Base-by-base conservation (phyloP, 2,329 filamentous ascomycete species). In the Leptographium radiaticola region DNA sequence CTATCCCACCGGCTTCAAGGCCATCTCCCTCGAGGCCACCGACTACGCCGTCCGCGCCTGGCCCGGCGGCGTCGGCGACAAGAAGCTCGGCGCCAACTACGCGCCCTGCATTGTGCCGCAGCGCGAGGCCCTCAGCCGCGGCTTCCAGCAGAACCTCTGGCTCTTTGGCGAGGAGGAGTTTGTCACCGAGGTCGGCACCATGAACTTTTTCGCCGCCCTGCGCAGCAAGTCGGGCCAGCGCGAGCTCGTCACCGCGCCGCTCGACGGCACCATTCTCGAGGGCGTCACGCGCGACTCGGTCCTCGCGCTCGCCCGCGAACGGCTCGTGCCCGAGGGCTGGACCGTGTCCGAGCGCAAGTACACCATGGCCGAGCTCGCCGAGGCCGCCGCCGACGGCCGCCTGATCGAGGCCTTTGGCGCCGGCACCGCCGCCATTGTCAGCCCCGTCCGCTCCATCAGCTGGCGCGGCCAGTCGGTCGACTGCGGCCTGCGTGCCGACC, bases 81-180 rank as follows among this genome's bases (percentile, higher is more conserved):
- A 93, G 81, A 98, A 98, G 75, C 83, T 98, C 38, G 93, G 93
- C 58, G 93, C 91, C 65, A 98, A 98, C 79, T 98, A 98, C 69
- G 93, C 93, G n/a, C 93, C 93, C 7, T 97, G 93, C 74, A 91
- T 98, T 64, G 75, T 97, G n/a, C 93, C 93, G 18, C 93, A 98
- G 72, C 80, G 93, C 63, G 81, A 95, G 71, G 93, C 93, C 44
- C 89, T 89, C 47, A 86, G 83, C 68, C 82, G 89, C 54, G 93
- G 93, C 25, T 95, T 90, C 78, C 91, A 97, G 72, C 93, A 98
- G 75, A 98, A 97, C 71, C 77, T 98, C 53, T 98, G 93, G 93
- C 75, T 98, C 36, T 98, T 97, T 66, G 90, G 90, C 45, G 84
- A 94, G 65, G 89, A 97, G 70, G 89, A 97, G 68, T 95, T 85